Evolutionary conservation across 139 green algal species (phyloP), one percentile per base, ranked within the genome.

Genomic region (Zygnema circumcarinatum): DNA sequence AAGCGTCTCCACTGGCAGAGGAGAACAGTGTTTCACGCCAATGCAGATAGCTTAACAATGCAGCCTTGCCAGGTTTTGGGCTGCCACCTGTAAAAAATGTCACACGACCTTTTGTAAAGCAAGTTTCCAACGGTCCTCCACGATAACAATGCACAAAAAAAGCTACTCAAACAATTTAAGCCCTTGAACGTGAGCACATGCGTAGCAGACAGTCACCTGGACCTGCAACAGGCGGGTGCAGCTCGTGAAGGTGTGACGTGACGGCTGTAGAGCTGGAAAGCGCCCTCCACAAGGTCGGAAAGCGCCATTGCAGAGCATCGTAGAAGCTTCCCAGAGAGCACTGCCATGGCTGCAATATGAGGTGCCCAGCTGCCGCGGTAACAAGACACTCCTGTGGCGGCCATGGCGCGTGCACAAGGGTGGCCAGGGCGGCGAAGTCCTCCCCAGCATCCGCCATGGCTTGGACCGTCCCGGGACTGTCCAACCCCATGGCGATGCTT

Each of bases 351-450:
- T 73, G 76, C 52, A 83, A 16, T 16, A 7, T 39, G 7, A 11
- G 11, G 11, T 80, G 38, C 7, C 7, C 47, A 16, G 33, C 16
- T 11, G 56, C 32, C 11, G 32, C 32, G 38, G 32, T 42, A 42
- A 83, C 47, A 42, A 86, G 67, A 31, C 79, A 86, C 2, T 38
- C 2, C 31, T 86, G 32, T 67, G 80, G 67, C 2, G 79, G 79
- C 3, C 11, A 2, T 38, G 79, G 79, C 2, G 79, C 79, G 31
- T 86, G 79, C 2, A 86, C 79, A 35, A 86, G 79, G 2, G 67
- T 86, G 79, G 33, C 79, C 31, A 86, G 62, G 22, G 79, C 79
- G 29, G n/a, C 38, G 29, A 86, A 40, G 16, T 86, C 79, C 32
- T 38, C 38, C 3, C 79, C 7, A 20, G 32, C 54, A 3, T 35